Conservation (phyloP, 2,329 filamentous ascomycete genomes). For the Colletotrichum ledebouriae region DNA sequence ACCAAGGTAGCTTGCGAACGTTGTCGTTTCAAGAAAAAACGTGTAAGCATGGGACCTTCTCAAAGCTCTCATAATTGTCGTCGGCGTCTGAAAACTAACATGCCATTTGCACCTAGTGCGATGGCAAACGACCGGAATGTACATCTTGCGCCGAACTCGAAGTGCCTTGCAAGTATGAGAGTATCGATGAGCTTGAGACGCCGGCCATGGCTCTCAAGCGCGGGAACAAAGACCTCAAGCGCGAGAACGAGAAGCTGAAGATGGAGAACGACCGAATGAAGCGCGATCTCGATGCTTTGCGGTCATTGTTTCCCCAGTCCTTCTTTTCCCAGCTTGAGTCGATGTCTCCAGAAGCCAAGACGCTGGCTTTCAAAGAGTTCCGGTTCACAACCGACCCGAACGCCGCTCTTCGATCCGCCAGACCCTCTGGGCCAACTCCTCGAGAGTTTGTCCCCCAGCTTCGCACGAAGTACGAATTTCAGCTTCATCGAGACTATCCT, state of each 20-base stretch:
- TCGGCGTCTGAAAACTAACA: slow-evolving; percentile 18
- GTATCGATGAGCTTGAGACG: slow-evolving; percentile 41
- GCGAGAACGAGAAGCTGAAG: slow-evolving; percentile 37
- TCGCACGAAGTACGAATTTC: slow-evolving; percentile 35
- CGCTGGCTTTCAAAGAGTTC: slow-evolving; percentile 43
- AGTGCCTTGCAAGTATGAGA: slow-evolving; percentile 42
- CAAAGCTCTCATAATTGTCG: not conserved
- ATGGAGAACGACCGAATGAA: not conserved
- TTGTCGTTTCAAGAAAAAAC: slow-evolving; percentile 45
- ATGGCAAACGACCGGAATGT: slow-evolving; percentile 44
- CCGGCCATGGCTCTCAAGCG: slow-evolving; percentile 38
- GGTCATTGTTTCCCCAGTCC: too few species aligned
- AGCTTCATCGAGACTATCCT: slow-evolving; percentile 33
- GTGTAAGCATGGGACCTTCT: slow-evolving; percentile 36
- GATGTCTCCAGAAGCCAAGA: slow-evolving; percentile 40
- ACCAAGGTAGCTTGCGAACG: slow-evolving; percentile 45
- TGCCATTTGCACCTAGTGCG: slow-evolving; percentile 35
- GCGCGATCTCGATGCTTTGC: too few species aligned
- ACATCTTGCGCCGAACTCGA: slow-evolving; percentile 40
- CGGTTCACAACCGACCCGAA: slow-evolving; percentile 44
- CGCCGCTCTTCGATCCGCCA: slow-evolving; percentile 31
- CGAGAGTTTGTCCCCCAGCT: slow-evolving; percentile 31
- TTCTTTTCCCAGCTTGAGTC: slow-evolving; percentile 1
- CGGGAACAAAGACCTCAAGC: slow-evolving; percentile 42
- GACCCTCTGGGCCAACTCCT: slow-evolving; percentile 21